Evolutionary conservation across 176 grass and related monocot genomes (phyloP), one percentile per base, ranked within the genome.

Genomic region (Echinochloa phyllopogon): DNA sequence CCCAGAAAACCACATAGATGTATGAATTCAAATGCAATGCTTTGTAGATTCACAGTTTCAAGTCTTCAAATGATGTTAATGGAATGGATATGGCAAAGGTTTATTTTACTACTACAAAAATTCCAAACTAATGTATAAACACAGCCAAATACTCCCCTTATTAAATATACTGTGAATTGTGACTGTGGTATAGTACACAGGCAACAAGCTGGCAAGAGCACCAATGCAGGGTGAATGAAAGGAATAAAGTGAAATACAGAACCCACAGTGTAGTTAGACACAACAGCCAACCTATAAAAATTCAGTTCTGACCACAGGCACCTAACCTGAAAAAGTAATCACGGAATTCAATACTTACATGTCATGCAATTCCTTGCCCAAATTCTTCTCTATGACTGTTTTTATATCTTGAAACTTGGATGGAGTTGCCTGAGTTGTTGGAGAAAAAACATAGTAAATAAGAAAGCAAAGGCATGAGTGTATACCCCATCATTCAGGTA

Each of bases 321-420:
- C 13, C 5, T n/a, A 73, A 73, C 33, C 23, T 51, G 10, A 18
- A 73, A 50, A 73, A 27, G 7, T 50, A 73, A 73, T 18, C 45
- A 51, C 2, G 4, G 20, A 63, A 63, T 50, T 16, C 8, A 25
- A 33, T 73, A 73, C 88, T 92, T 94, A 98, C 96, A 95, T 88
- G 63, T 86, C 88, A 82, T 88, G 84, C 81, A 98, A 87, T 87
- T 93, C 63, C 70, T 63, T 95, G 60, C 89, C 91, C 71, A 95
- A 86, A 64, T 93, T 92, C 43, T 80, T 60, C 65, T 93, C 85
- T 84, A 98, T 83, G 55, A 93, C 91, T 77, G 58, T 43, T 94
- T 93, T 94, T 72, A 95, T 94, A 82, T 90, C 91, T 74, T 87
- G 74, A 88, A 95, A 95, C 63, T 90, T 86, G 61, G 78, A 92